Percentiles rank a stretch among this genome's conserved stretches.
Evolutionary conservation across 2,329 filamentous ascomycete species (phyloP).

Genomic region (Xylariaceae sp.): DNA sequence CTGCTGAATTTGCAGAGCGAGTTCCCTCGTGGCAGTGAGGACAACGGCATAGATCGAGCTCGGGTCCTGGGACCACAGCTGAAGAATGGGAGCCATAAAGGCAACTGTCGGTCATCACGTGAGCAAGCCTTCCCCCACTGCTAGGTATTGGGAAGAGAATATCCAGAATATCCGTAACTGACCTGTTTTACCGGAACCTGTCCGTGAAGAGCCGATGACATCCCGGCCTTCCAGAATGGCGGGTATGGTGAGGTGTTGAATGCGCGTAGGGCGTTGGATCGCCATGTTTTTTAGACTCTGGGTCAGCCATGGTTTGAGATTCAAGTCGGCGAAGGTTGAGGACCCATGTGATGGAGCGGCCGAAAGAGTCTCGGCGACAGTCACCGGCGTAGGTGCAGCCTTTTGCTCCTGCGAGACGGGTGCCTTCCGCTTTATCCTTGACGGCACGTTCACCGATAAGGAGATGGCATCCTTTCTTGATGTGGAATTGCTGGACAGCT

Average conservation of each 20-base stretch:
- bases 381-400: slow-evolving; percentile 26
- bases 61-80: slow-evolving; percentile 89
- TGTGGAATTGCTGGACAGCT: slow-evolving; percentile 26
- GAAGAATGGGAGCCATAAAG: slow-evolving; percentile 89
- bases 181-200: slow-evolving; percentile 88
- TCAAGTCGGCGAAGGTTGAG: slow-evolving; percentile 64
- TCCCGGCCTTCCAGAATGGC: slow-evolving; percentile 87
- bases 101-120: slow-evolving; percentile 53
- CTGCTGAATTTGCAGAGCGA: slow-evolving; percentile 93
- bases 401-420: slow-evolving; percentile 1
- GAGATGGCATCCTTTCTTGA: slow-evolving; percentile 33
- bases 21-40: slow-evolving; percentile 83
- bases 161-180: slow-evolving; percentile 8
- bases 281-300: slow-evolving; percentile 70
- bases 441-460: slow-evolving; percentile 46
- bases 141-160: too few species aligned
- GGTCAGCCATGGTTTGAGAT: slow-evolving; percentile 81
- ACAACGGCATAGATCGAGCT: slow-evolving; percentile 86
- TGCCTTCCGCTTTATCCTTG: slow-evolving; percentile 43
- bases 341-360: slow-evolving; percentile 49
- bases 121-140: slow-evolving; percentile 1
- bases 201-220: slow-evolving; percentile 75
- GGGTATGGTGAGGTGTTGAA: slow-evolving; percentile 89
- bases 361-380: slow-evolving; percentile 41
- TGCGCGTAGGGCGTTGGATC: slow-evolving; percentile 82